phyloP scores from a whole-genome alignment of 2,329 filamentous ascomycete genomes.

The Grosmannia huntii region DNA sequence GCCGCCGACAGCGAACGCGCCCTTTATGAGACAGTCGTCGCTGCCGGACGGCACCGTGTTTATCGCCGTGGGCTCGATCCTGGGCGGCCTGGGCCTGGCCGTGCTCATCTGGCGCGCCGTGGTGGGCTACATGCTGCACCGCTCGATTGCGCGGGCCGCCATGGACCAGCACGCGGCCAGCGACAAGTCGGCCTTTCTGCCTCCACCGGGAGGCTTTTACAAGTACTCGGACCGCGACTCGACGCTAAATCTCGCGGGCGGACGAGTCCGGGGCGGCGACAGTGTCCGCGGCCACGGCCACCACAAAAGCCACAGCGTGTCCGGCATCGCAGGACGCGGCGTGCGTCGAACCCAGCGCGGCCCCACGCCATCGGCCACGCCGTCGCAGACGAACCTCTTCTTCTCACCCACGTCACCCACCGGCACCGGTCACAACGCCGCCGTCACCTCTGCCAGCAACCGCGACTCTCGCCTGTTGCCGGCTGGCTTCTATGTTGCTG shows the following conservation, averaged over 20 bases:
- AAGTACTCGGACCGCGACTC: slow-evolving; percentile 48
- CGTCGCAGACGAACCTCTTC: slow-evolving; percentile 64
- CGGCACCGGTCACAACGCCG: slow-evolving; percentile 19
- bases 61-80: slow-evolving; percentile 79
- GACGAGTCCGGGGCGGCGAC: slow-evolving; percentile 18
- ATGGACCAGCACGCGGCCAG: slow-evolving; percentile 57
- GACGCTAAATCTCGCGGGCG: slow-evolving; percentile 20
- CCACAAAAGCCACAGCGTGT: not conserved
- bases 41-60: slow-evolving; percentile 91
- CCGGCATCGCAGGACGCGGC: slow-evolving; percentile 25
- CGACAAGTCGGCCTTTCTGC: slow-evolving; percentile 53
- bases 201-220: slow-evolving; percentile 41
- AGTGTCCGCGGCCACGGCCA: slow-evolving; percentile 22
- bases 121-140: slow-evolving; percentile 81
- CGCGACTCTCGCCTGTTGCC: slow-evolving; percentile 75
- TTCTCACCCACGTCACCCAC: slow-evolving; percentile 81
- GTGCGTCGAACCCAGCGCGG: slow-evolving; percentile 39
- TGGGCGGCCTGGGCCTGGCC: slow-evolving; percentile 71
- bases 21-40: slow-evolving; percentile 80
- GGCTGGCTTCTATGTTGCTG: slow-evolving; percentile 77
- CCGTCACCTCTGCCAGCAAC: slow-evolving; percentile 26
- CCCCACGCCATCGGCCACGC: slow-evolving; percentile 40
- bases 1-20: slow-evolving; percentile 71
- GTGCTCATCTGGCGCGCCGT: slow-evolving; percentile 80
- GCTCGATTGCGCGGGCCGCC: slow-evolving; percentile 79